Conservation (phyloP, 2,329 filamentous ascomycete genomes). For the Arthroderma sp. region DNA sequence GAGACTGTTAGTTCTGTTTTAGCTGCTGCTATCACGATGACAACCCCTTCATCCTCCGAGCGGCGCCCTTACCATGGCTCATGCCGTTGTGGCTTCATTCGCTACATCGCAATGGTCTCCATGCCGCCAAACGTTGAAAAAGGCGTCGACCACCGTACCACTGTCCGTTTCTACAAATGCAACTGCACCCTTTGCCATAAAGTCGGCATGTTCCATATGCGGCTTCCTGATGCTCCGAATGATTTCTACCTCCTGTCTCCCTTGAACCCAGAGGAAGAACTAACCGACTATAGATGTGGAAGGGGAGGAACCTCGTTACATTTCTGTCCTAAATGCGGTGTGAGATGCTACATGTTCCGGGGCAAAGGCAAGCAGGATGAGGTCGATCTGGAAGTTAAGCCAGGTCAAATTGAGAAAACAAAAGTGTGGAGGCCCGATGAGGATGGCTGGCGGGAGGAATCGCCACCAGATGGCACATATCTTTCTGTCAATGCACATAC, state of each 20-base stretch:
- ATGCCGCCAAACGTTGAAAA: slow-evolving; percentile 5
- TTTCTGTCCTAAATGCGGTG: slow-evolving; percentile 8
- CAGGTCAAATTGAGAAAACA: slow-evolving; percentile 3
- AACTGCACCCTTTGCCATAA: slow-evolving; percentile 10
- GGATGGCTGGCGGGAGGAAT: background rate
- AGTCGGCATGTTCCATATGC: slow-evolving; percentile 8
- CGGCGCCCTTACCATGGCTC: slow-evolving; percentile 7
- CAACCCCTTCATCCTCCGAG: background rate
- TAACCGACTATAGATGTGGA: slow-evolving; percentile 6
- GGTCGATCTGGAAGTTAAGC: slow-evolving; percentile 5
- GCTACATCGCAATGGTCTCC: slow-evolving; percentile 7
- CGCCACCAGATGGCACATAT: slow-evolving; percentile 1
- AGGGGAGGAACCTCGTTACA: slow-evolving; percentile 2
- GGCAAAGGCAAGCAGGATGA: slow-evolving; percentile 5
- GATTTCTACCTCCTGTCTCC: slow-evolving; percentile 9
- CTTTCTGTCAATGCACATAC: slow-evolving; percentile 8
- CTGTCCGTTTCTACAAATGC: slow-evolving; percentile 10
- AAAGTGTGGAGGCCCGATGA: slow-evolving; percentile 7
- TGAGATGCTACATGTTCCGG: slow-evolving; percentile 4
- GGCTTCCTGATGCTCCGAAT: slow-evolving; percentile 5
- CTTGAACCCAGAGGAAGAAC: slow-evolving; percentile 3
- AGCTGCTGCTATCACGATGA: no score
- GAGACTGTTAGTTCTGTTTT: no score
- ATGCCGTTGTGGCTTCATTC: slow-evolving; percentile 9
- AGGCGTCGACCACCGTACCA: slow-evolving; percentile 1